phyloP scores from a whole-genome alignment of 257 asterid species.

The Solanum etuberosum region DNA sequence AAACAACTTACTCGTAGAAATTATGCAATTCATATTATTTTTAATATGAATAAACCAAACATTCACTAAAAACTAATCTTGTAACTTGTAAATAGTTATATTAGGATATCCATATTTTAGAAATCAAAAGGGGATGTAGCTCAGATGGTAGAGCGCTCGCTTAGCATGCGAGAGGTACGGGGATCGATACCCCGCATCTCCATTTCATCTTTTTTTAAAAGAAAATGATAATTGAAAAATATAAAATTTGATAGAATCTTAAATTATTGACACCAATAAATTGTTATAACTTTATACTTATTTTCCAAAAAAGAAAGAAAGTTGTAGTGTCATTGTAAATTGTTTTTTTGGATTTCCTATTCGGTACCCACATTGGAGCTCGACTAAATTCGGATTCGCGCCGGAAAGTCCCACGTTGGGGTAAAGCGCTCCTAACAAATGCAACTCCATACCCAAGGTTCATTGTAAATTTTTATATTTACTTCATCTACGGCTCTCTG shows the following conservation, averaged over 20 bases:
- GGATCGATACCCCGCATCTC: constrained; percentile 49
- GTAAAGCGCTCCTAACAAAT: too few species aligned
- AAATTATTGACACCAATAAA: not conserved
- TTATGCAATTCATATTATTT: not conserved
- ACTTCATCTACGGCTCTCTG: not conserved
- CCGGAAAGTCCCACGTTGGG: fast-evolving
- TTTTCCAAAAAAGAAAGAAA: not conserved
- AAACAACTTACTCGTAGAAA: too few species aligned
- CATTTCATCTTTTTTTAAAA: too few species aligned
- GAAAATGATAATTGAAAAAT: not conserved
- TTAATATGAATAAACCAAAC: not conserved
- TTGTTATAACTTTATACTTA: not conserved
- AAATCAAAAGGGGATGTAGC: constrained; percentile 53
- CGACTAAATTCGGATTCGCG: fast-evolving
- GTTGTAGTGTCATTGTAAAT: not conserved
- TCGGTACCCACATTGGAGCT: fast-evolving
- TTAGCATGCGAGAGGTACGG: constrained; percentile 42
- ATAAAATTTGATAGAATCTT: not conserved
- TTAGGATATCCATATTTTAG: too few species aligned
- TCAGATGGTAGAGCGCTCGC: constrained; percentile 60
- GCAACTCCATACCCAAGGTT: fast-evolving
- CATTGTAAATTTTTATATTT: not conserved
- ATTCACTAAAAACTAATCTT: too few species aligned
- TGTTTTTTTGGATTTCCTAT: too few species aligned
- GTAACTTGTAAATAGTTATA: too few species aligned